Base-by-base conservation (phyloP, 805 yeast species). In the Pichia sporocuriosa region DNA sequence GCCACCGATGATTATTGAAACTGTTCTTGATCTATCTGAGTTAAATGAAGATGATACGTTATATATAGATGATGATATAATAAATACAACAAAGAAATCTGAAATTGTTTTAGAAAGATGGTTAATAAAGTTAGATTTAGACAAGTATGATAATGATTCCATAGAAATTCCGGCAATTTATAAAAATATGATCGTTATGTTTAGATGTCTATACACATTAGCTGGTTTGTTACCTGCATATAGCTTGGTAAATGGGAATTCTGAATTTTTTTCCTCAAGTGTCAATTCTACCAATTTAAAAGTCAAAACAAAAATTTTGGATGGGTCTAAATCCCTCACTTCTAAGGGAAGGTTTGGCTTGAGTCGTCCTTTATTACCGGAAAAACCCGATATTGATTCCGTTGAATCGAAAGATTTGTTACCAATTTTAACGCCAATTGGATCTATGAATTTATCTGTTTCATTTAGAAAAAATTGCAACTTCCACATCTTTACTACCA, bases 81-180 rank as follows among this genome's bases (percentile, higher is more conserved):
- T 81, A 9, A 75, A 70, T 44, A 82, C 81, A 12, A 68, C 73
- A 3, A 77, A 74, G 53, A 83, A 83, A 53, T 70, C 77, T 15
- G 97, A 90, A 60, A 75, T 93, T n/a, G 96, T 93, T 2, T 64
- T 93, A 43, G 98, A 93, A 56, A 72, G 98, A 45, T 93, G 98
- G 98, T 68, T 87, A 20, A 65, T 93, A 26, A 96, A 89, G 58
- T 74, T 89, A 46, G 89, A 83, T 53, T 62, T 74, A 15, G 65
- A 63, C 32, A 59, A 58, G 21, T 66, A 56, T 57, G 65, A 58
- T 33, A 53, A 47, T 19, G 58, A 61, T 6, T 45, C 62, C 3
- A 69, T 68, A 19, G 93, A 84, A 40, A 67, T 83, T 13, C 84
- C 88, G 1, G 61, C 71, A 32, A 73, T 84, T 8, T 83, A 84